Evolutionary conservation across 163 green algal species (phyloP), one percentile per base, ranked within the genome.

Genomic region (Prototheca wickerhamii): DNA sequence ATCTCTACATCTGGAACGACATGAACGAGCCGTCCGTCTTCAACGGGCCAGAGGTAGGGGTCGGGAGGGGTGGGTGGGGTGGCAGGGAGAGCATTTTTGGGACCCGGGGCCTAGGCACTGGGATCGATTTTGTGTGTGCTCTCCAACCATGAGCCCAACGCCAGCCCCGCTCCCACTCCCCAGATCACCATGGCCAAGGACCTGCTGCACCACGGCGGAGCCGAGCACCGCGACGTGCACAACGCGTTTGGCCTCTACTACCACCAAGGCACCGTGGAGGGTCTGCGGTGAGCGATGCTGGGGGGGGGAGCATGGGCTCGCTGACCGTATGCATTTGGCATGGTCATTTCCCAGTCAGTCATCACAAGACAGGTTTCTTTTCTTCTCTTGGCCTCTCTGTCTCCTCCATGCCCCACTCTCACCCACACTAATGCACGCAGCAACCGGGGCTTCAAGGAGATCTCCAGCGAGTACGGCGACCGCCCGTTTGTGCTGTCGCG

Each of bases 21-120:
- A 99, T 99, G 93, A 99, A 99, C 71, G 93, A 99, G 84, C 93
- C 93, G 0, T 92, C 78, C 34, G 93, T 99, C n/a, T 99, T 99
- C 83, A 98, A 98, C 60, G 93, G 93, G 0, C 93, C 93, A 17
- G 92, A 98, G 86, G 86, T 91, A 63, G 0, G 68, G 8, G 25
- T 3, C 4, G 1, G 21, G n/a, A 3, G n/a, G 4, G 29, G 25
- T 49, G 4, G 20, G 37, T 61, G 28, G 17, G 31, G n/a, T 25
- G 34, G 40, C 29, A 12, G 20, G 29, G 17, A 17, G 5, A 26
- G 58, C 55, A 32, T 44, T 1, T 44, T 44, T 10, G 37, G 1
- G 37, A 44, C 15, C 10, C 37, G 10, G 37, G 10, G 37, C 37
- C 37, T 15, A 44, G 15, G 37, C 37, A 10, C 15, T 15, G 1